Evolutionary conservation across 345 rosid genomes (phyloP).

Genomic region (Cardiospermum halicacabum): DNA sequence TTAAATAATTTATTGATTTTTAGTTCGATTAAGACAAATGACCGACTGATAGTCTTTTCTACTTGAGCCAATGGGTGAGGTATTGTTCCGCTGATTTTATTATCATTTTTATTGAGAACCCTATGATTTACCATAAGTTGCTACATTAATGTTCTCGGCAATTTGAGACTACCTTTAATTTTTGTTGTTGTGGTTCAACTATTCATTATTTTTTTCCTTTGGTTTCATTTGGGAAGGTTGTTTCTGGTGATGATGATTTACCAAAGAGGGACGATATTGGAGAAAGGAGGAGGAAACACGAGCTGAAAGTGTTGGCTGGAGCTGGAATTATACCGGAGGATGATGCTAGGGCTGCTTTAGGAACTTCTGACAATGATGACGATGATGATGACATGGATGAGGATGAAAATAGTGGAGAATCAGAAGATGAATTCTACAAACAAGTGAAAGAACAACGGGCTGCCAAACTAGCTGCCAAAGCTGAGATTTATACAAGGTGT

Average conservation of each 20-base stretch:
- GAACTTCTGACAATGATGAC: slow-evolving; percentile 21
- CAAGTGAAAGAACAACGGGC: slow-evolving; percentile 48
- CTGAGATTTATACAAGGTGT: slow-evolving; percentile 59
- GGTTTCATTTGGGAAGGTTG: slow-evolving; percentile 33
- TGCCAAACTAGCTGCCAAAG: slow-evolving; percentile 64
- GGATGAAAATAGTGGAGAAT: slow-evolving; percentile 22
- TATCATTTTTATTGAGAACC: background rate
- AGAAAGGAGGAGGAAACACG: slow-evolving; percentile 85
- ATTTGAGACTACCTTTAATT: background rate
- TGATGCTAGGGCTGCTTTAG: slow-evolving; percentile 38
- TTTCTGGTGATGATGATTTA: slow-evolving; percentile 87
- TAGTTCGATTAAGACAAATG: background rate
- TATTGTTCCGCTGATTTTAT: background rate
- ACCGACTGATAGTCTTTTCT: background rate
- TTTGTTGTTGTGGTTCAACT: background rate
- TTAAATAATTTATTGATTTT: background rate
- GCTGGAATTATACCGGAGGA: slow-evolving; percentile 70
- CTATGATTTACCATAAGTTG: background rate
- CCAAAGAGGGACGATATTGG: slow-evolving; percentile 93
- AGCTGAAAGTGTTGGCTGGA: slow-evolving; percentile 70
- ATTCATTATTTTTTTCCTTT: background rate
- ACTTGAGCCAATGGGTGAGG: background rate
- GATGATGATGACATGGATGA: slow-evolving; percentile 27
- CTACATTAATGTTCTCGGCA: background rate
- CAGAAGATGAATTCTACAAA: slow-evolving; percentile 67